Evolutionary conservation across 1,284 basidiomycete genomes (phyloP), one percentile per base, ranked within the genome.

Genomic region (Volvariella surrecta): DNA sequence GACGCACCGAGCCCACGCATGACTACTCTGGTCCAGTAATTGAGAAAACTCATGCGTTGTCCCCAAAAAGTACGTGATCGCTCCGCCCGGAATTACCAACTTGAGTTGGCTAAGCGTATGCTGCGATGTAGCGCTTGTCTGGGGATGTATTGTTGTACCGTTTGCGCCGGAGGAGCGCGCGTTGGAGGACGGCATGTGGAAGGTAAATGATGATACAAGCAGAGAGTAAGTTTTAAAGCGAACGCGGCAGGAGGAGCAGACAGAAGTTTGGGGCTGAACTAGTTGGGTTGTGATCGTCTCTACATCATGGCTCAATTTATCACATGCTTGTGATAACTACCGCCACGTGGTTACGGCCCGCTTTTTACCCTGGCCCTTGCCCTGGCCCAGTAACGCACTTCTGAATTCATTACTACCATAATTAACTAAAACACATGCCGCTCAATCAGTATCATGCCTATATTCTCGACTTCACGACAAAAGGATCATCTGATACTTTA

Each of bases 41-140:
- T 53, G 57, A 54, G 67, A 67, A 42, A 85, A 67, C 45, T 74
- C 62, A 28, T 66, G 59, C 21, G 73, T 58, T 9, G 77, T 79
- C 31, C 70, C 67, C 19, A 85, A 63, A 52, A 74, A 73, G 54
- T 76, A 80, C 2, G 81, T 83, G 52, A 78, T 52, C 35, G 63
- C 55, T 4, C 66, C 79, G 10, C 84, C 84, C 11, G 84, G 82
- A 13, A 85, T 55, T 35, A 85, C 76, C 44, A 86, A 77, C 56
- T 84, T 83, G 54, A 86, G 70, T 62, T 86, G 82, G 43, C 72
- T 70, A 44, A 75, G 58, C 1, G 76, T 74, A 55, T 85, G 78
- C 43, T 65, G 55, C 39, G 51, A n/a, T n/a, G n/a, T n/a, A 48
- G 24, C 6, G 6, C 11, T 28, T 28, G 6, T 28, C 6, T n/a